These are phyloP conservation scores for Citrus sp. DNA, from an alignment of 345 rosid species.

Conservation along the genomic window DNA sequence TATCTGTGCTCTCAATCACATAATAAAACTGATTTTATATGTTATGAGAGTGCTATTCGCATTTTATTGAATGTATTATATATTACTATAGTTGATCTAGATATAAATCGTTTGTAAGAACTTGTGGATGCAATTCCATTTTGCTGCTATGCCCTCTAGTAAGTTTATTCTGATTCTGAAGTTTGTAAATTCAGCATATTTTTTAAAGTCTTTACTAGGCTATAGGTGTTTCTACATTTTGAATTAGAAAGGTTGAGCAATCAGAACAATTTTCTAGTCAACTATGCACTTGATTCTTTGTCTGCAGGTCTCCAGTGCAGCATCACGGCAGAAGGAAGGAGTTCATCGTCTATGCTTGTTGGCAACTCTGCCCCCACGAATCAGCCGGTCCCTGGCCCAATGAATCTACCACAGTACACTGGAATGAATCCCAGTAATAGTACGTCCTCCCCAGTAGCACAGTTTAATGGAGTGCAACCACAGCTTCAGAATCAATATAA, in stretches of 20 bases:
- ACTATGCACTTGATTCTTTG: too few species aligned
- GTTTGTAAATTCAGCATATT: too few species aligned
- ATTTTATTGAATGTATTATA: too few species aligned
- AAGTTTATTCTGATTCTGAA: too few species aligned
- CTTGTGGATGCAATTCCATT: neutral
- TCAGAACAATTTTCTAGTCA: too few species aligned
- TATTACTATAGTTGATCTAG: too few species aligned
- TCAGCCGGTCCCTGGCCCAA: neutral
- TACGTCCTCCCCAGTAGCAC: neutral
- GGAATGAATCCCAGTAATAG: neutral
- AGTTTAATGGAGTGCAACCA: neutral
- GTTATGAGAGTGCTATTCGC: neutral
- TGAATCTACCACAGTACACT: neutral
- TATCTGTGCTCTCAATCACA: neutral
- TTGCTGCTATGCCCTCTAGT: too few species aligned
- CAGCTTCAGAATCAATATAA: neutral
- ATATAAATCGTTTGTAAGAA: too few species aligned
- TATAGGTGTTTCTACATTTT: too few species aligned
- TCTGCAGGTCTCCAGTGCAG: neutral
- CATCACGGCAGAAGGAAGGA: conserved; percentile 1
- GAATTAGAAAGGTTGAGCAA: too few species aligned
- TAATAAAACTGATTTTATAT: neutral
- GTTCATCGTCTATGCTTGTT: neutral
- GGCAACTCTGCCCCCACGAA: neutral
- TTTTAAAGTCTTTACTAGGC: too few species aligned